These are phyloP conservation scores for Lyophyllum decastes DNA, from an alignment of 768 basidiomycete species.

Conservation along the genomic window DNA sequence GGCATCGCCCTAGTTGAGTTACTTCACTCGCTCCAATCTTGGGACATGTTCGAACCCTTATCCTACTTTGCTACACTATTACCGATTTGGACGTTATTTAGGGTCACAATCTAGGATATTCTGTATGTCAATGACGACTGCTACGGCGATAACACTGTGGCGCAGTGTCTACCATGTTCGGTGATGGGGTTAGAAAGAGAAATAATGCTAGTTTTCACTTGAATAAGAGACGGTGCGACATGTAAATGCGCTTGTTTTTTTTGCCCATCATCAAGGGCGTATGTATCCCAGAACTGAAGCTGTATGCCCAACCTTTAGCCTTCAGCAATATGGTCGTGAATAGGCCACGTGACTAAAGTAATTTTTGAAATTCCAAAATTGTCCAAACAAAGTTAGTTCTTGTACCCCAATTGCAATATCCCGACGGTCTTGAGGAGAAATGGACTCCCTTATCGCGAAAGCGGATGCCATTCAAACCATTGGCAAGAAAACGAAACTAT, in stretches of 20 bases:
- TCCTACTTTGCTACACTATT: background rate
- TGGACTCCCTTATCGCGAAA: conserved; percentile 77
- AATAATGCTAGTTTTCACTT: background rate
- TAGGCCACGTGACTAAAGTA: no score
- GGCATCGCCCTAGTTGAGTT: background rate
- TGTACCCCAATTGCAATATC: no score
- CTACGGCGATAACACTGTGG: background rate
- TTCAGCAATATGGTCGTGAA: no score
- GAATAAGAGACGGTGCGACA: no score
- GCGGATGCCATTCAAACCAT: conserved; percentile 58
- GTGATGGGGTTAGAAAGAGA: background rate
- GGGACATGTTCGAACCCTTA: background rate
- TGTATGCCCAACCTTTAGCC: no score
- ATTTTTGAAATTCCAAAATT: no score
- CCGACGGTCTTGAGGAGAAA: conserved; percentile 21
- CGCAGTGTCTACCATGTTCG: background rate
- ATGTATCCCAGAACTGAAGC: no score
- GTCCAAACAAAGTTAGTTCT: no score
- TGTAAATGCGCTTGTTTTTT: no score
- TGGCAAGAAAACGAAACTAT: conserved; percentile 43
- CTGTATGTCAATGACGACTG: background rate
- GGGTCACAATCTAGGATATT: background rate
- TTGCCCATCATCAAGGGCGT: no score
- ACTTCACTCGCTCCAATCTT: background rate
- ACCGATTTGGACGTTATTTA: background rate